Percentiles rank a stretch among this genome's conserved stretches.
These are phyloP conservation scores for Neonectria punicea DNA, from an alignment of 2,329 filamentous ascomycete species.

Conservation along the genomic window DNA sequence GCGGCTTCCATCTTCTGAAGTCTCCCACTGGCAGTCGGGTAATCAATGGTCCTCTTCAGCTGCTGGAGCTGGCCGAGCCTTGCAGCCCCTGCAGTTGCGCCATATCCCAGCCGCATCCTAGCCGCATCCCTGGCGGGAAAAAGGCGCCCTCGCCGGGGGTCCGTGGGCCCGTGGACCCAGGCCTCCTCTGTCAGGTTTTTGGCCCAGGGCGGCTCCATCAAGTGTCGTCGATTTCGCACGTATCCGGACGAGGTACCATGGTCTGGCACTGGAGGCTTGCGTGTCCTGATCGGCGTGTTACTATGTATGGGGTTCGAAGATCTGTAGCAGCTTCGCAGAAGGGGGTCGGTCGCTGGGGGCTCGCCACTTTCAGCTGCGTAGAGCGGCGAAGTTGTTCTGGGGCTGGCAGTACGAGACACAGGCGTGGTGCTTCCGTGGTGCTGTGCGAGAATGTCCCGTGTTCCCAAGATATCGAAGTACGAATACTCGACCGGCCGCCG, in stretches of 20 bases:
- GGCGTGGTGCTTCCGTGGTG: neutral
- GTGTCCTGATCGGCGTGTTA: conserved; percentile 36
- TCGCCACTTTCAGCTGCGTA: conserved; percentile 7
- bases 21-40: conserved; percentile 15
- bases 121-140: conserved; percentile 21
- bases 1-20: neutral
- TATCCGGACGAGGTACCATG: neutral
- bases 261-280: conserved; percentile 32
- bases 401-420: conserved; percentile 2
- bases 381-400: neutral
- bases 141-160: conserved; percentile 25
- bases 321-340: conserved; percentile 7
- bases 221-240: conserved; percentile 21
- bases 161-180: conserved; percentile 33
- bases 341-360: neutral
- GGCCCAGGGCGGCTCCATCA: conserved; percentile 29
- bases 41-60: conserved; percentile 27
- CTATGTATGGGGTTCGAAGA: conserved; percentile 6
- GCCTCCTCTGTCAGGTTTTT: conserved; percentile 26
- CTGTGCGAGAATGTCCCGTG: conserved; percentile 8
- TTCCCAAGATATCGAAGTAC: conserved; percentile 13
- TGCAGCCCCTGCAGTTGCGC: conserved; percentile 41
- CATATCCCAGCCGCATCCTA: conserved; percentile 39
- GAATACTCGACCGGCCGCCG: neutral
- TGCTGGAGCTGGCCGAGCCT: conserved; percentile 35